Evolutionary conservation across 139 green algal genomes (phyloP).

Genomic region (Ettlia oleoabundans): DNA sequence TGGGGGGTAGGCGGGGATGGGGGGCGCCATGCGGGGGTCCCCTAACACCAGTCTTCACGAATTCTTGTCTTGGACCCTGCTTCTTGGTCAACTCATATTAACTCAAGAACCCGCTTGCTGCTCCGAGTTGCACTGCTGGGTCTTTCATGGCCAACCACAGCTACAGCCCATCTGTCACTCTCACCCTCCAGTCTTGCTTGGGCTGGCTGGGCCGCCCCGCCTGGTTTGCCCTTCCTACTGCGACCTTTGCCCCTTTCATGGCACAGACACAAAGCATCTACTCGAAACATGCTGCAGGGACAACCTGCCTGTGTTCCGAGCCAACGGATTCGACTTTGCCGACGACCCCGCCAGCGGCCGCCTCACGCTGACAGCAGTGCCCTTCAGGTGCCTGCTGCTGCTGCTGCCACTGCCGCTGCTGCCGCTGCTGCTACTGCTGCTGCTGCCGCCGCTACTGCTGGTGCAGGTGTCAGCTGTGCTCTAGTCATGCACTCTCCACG

Average conservation of each 20-base stretch:
- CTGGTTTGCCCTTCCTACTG: not conserved
- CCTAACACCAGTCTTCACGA: not conserved
- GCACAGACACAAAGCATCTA: no score
- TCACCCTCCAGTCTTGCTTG: not conserved
- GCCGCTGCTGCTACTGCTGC: not conserved
- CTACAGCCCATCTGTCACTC: not conserved
- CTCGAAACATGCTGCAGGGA: constrained; percentile 63
- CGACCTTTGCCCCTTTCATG: no score
- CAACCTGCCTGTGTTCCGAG: constrained; percentile 74
- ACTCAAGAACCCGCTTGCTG: no score
- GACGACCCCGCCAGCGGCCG: constrained; percentile 56
- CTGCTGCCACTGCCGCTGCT: not conserved
- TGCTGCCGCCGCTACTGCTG: no score
- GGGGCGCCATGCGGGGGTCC: not conserved
- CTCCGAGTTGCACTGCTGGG: no score
- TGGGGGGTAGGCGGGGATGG: not conserved
- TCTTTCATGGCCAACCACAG: not conserved
- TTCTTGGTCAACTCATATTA: no score
- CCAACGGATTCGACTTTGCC: constrained; percentile 94
- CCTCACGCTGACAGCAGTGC: constrained; percentile 63
- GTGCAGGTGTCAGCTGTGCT: no score
- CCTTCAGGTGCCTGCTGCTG: constrained; percentile 55
- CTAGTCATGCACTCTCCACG: no score
- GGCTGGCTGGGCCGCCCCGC: no score
- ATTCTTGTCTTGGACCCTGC: no score